These are phyloP conservation scores for Geotrichum macrosporum DNA, from an alignment of 1,139 yeast genomes.

Conservation along the genomic window DNA sequence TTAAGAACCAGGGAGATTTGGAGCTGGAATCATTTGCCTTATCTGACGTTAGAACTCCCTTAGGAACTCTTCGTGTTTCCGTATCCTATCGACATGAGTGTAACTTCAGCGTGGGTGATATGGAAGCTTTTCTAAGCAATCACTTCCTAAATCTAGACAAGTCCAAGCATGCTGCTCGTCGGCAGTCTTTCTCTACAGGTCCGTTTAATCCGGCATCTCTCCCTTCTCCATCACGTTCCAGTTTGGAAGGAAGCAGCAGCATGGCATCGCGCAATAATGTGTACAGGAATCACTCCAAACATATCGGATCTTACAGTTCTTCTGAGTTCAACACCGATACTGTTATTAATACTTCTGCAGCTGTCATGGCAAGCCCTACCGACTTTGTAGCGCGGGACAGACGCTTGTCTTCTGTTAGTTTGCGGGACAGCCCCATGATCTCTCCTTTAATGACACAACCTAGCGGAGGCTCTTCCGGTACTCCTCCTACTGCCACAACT, in stretches of 20 bases:
- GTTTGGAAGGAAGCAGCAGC: conserved; percentile 17
- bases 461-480: neutral
- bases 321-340: conserved; percentile 11
- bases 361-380: conserved; percentile 16
- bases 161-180: conserved; percentile 14
- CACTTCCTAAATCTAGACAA: conserved; percentile 52
- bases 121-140: conserved; percentile 57
- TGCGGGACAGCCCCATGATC: conserved; percentile 11
- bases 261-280: conserved; percentile 17
- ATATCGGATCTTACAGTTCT: neutral
- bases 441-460: conserved; percentile 9
- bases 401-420: conserved; percentile 11
- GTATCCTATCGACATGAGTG: conserved; percentile 74
- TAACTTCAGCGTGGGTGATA: conserved; percentile 62
- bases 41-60: conserved; percentile 65
- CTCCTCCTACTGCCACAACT: conserved; percentile 1
- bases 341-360: neutral
- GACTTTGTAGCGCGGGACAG: conserved; percentile 16
- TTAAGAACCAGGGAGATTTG: conserved; percentile 45
- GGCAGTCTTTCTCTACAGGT: conserved; percentile 6
- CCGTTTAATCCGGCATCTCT: conserved; percentile 6
- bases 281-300: conserved; percentile 13
- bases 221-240: conserved; percentile 14
- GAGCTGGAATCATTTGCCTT: conserved; percentile 61
- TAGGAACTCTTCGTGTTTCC: conserved; percentile 68